A percentile compares a stretch with the other conserved stretches of the same genome.
These are phyloP conservation scores for Picocystis salinarum DNA, from an alignment of 139 green algal genomes.

Conservation along the genomic window DNA sequence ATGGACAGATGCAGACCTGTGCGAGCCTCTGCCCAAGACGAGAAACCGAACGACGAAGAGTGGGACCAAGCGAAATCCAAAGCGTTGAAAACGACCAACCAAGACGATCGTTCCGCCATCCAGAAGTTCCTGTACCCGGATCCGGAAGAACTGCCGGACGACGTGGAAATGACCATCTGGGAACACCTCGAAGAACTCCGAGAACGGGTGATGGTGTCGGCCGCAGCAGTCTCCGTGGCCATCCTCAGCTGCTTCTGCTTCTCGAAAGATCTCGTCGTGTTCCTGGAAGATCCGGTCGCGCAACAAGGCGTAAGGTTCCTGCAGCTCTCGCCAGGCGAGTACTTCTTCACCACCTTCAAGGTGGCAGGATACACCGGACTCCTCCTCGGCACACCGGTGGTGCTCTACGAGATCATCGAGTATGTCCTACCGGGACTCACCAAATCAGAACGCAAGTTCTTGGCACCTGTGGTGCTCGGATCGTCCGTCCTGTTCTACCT, in stretches of 20 bases:
- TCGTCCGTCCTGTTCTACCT: conserved; percentile 92
- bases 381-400: conserved; percentile 66
- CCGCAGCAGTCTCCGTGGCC: conserved; percentile 27
- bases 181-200: conserved; percentile 91
- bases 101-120: too few relatives aligned
- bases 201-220: conserved; percentile 54
- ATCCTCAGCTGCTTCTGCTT: conserved; percentile 78
- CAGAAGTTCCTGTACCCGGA: conserved; percentile 56
- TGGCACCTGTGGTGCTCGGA: conserved; percentile 78
- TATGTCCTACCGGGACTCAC: conserved; percentile 92
- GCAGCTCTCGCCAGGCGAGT: conserved; percentile 91
- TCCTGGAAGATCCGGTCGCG: conserved; percentile 85
- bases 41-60: too few relatives aligned
- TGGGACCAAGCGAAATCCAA: too few relatives aligned
- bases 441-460: conserved; percentile 54
- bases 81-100: too few relatives aligned
- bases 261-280: conserved; percentile 68
- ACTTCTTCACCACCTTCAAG: conserved; percentile 99
- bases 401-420: conserved; percentile 91
- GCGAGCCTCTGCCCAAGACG: too few relatives aligned
- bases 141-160: conserved; percentile 57
- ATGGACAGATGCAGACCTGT: too few relatives aligned
- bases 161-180: conserved; percentile 86
- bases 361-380: conserved; percentile 84
- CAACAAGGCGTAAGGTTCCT: conserved; percentile 82